Evolutionary conservation across 768 basidiomycete genomes (phyloP).

Genomic region (Termitomyces bulborhizus): DNA sequence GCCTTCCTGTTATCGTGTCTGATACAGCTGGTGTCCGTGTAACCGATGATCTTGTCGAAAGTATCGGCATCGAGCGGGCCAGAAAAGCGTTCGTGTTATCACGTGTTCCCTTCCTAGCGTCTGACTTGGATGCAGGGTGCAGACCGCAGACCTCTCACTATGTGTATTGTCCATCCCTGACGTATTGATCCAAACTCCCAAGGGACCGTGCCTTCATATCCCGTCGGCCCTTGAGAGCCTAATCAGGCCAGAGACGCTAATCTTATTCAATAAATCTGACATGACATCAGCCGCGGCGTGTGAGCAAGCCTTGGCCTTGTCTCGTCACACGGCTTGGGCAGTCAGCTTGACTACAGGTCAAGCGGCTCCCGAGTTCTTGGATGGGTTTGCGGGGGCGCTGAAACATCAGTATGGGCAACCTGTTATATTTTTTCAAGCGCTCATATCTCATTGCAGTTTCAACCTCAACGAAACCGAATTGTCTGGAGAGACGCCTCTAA

Average conservation of each 20-base stretch:
- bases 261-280: constrained; percentile 81
- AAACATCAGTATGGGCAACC: constrained; percentile 35
- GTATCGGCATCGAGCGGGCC: constrained; percentile 77
- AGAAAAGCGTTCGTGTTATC: constrained; percentile 46
- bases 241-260: constrained; percentile 50
- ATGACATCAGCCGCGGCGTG: constrained; percentile 21
- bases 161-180: constrained; percentile 75
- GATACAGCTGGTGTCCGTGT: constrained; percentile 84
- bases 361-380: constrained; percentile 55
- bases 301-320: constrained; percentile 1
- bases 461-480: constrained; percentile 16
- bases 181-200: constrained; percentile 16
- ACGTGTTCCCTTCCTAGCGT: neutral
- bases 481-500: constrained; percentile 46
- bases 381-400: constrained; percentile 47
- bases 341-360: constrained; percentile 55
- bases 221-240: constrained; percentile 45
- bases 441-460: constrained; percentile 16
- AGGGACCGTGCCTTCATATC: constrained; percentile 18
- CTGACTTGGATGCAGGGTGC: constrained; percentile 38
- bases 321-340: constrained; percentile 39
- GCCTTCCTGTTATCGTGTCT: constrained; percentile 71
- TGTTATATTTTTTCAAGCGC: neutral
- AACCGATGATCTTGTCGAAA: constrained; percentile 68
- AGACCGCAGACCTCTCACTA: constrained; percentile 63